Base-by-base conservation (phyloP, 768 basidiomycete genomes). In the Naganishia vaughanmartiniae region DNA sequence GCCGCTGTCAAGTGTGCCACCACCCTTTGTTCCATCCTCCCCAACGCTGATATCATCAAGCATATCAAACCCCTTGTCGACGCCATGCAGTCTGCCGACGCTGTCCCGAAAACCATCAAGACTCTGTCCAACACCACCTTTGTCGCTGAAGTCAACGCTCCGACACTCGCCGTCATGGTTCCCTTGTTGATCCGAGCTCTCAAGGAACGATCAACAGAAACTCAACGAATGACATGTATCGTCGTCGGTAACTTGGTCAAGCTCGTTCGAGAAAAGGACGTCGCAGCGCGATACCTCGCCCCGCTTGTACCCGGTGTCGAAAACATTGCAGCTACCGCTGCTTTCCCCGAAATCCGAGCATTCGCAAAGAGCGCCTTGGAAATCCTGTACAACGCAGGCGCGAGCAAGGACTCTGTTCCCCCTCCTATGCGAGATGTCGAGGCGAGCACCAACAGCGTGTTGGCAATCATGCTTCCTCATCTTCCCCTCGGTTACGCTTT, bases 331-430 rank as follows among this genome's bases (percentile, higher is more conserved):
- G 87, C 88, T 67, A 87, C 89, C 21, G 94, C 94, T 66, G 92
- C 94, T 31, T 98, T 98, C 85, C 95, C 95, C 66, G 95, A 98
- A 84, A 92, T 96, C 75, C 90, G 93, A 70, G 92, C 91, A n/a
- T 97, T 96, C 80, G 93, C 87, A 67, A 88, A 90, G 76, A 84
- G 89, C 6, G 91, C 95, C 9, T 84, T 92, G 36, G 84, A 87
- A 66, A 92, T 92, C 28, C 84, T 97, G 66, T 81, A 87, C 71
- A 90, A 89, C 74, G 87, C 93, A 55, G 93, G 93, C 60, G 93
- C 93, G 45, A 91, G 91, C 34, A 85, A 88, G 17, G 73, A 76
- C 60, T 83, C 84, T 65, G 89, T 87, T 24, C 86, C 87, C 24
- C 89, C 89, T 45, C 85, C 87, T n/a, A 82, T 86, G 28, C 89